Base-by-base conservation (phyloP, 2,329 filamentous ascomycete genomes). In the Monosporascus sp. region DNA sequence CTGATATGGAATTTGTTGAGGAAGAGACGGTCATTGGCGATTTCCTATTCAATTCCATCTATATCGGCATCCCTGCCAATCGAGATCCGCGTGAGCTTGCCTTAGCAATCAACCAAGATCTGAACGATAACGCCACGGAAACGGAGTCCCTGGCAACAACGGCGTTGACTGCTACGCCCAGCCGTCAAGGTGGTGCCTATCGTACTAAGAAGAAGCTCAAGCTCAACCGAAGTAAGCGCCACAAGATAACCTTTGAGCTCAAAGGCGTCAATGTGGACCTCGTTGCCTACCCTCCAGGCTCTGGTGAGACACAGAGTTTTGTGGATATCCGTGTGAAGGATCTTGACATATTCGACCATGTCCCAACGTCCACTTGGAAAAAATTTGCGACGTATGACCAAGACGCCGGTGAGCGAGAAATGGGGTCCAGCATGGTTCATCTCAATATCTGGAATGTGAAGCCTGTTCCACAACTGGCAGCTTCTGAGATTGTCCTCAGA, bases 1-100 rank as follows among this genome's bases (percentile, higher is more conserved):
- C 72, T 67, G 82, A 70, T 64, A 88, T 86, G 51, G 86, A 85
- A 37, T 85, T 93, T 24, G 81, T 87, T 22, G 89, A 96, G 48
- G 88, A 92, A 44, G 89, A 92, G 69, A 90, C 85, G 14, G 89
- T 88, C 6, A 95, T 97, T 70, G 91, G 91, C 6, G 95, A 99
- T 68, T 96, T 95, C 62, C 78, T 99, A 17, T 99, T 99, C 79
- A 97, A 99, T 68, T 99, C 94, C 0, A 96, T 99, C 52, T 99
- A 97, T 74, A 97, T 99, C 62, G 91, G 90, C 16, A 89, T 99
- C 19, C 89, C 93, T 0, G 82, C 89, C 11, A 94, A 92, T 61
- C 84, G 87, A 54, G 93, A 97, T 62, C 91, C 91, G 5, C 83
- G 83, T 51, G 90, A 96, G 31, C 79, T 97, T 9, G 80, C 90